These are phyloP conservation scores for Spirogloea muscicola DNA, from an alignment of 139 green algal species.

Conservation along the genomic window DNA sequence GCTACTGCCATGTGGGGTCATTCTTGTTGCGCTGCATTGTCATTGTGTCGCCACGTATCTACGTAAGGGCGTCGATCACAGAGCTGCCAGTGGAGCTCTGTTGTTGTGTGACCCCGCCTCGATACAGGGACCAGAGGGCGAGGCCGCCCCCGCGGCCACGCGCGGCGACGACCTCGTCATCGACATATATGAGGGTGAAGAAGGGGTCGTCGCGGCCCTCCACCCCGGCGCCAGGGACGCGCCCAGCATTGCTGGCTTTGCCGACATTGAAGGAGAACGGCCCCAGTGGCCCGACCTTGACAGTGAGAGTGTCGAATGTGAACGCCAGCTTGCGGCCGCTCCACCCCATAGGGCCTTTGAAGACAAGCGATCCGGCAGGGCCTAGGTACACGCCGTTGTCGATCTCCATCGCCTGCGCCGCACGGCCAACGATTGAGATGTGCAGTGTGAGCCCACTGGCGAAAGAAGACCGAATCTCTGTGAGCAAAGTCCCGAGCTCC, in stretches of 20 bases:
- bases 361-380: conserved; percentile 37
- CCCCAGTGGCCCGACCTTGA: conserved; percentile 24
- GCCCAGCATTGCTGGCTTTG: conserved; percentile 8
- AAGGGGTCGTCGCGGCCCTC: conserved; percentile 43
- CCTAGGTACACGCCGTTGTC: conserved; percentile 50
- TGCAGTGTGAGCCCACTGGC: no score
- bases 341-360: conserved; percentile 46
- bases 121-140: conserved; percentile 45
- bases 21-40: no score
- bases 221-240: conserved; percentile 9
- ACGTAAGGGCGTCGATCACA: no score
- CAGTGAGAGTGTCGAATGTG: conserved; percentile 37
- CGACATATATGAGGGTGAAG: conserved; percentile 48
- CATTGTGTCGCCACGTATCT: no score
- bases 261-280: conserved; percentile 27
- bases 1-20: no score
- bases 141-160: conserved; percentile 38
- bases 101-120: no score
- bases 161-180: conserved; percentile 43
- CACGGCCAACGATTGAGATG: no score
- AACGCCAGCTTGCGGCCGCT: conserved; percentile 44
- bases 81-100: no score
- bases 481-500: no score
- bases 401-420: conserved; percentile 28
- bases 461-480: no score